Percentiles rank a stretch among this genome's conserved stretches.
phyloP scores from a whole-genome alignment of 345 rosid species.

The Gossypioides kirkii region DNA sequence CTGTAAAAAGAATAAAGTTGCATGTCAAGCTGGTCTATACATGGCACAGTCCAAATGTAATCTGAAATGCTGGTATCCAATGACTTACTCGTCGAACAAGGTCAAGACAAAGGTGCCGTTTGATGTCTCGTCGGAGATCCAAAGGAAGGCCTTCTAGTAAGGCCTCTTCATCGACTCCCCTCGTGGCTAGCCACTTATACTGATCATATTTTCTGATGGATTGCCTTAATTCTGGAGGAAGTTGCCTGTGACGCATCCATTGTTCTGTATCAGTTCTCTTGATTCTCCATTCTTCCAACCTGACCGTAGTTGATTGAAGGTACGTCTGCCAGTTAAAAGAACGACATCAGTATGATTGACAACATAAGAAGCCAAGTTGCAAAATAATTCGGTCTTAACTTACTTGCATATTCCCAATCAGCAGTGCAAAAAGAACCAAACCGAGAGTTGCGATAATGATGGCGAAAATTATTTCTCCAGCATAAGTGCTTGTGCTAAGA shows the following conservation, averaged over 20 bases:
- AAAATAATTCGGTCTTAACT: background rate
- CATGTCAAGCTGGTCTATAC: constrained; percentile 7
- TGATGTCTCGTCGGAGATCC: constrained; percentile 81
- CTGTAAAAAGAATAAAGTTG: constrained; percentile 28
- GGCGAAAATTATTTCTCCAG: constrained; percentile 73
- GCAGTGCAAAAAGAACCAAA: constrained; percentile 84
- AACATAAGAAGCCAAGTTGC: background rate
- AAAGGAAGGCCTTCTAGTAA: constrained; percentile 70
- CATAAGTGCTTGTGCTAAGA: constrained; percentile 70
- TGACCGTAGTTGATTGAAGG: constrained; percentile 71
- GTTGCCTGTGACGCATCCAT: constrained; percentile 95
- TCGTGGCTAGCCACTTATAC: constrained; percentile 80
- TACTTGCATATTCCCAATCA: constrained; percentile 94
- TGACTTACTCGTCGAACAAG: constrained; percentile 77
- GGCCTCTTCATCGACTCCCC: constrained; percentile 86
- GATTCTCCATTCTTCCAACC: constrained; percentile 91
- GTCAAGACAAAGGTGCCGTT: constrained; percentile 86
- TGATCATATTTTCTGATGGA: constrained; percentile 76
- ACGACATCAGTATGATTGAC: background rate
- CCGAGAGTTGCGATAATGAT: constrained; percentile 73
- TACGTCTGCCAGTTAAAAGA: constrained; percentile 53
- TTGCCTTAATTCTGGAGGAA: constrained; percentile 58
- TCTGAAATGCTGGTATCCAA: background rate
- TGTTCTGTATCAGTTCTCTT: constrained; percentile 85
- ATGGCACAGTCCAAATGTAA: background rate